Base-by-base conservation (phyloP, 2,329 filamentous ascomycete genomes). In the Lasiodiplodia hormozganensis region DNA sequence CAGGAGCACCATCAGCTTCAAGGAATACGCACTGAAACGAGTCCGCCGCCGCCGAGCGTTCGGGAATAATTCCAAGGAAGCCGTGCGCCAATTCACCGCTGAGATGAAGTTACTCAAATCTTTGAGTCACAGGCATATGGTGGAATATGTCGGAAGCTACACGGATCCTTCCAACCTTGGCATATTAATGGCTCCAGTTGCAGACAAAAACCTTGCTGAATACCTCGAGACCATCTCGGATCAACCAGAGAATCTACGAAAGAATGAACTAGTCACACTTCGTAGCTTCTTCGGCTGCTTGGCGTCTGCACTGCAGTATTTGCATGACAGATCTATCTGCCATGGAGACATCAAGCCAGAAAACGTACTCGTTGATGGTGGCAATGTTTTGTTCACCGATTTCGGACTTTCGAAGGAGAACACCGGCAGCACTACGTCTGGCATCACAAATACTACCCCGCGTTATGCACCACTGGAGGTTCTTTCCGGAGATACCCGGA, bases 201-300 rank as follows among this genome's bases (percentile, higher is more conserved):
- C 78, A 2, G 78, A 80, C 23, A 79, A 75, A 23, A 79, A 76
- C 23, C 74, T 80, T 21, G 71, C 75, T 8, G 69, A 75, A 52
- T 80, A 77, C 76, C 73, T 80, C 11, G 47, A 62, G 8, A 11
- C 18, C 10, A 5, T 60, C n/a, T 60, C 56, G 5, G 21, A n/a
- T 2, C 34, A 38, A 12, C n/a, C 5, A 28, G 21, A 23, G 4
- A n/a, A 28, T n/a, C 23, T 25, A 43, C 34, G 34, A 2, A 34
- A 2, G 7, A 34, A 34, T 34, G 7, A 12, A 10, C 6, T 16
- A 28, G 70, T 40, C 70, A 74, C 10, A 72, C 74, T 62, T 76
- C 75, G 71, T 77, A 64, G 38, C 31, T 70, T 80, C 76, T 76
- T 76, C 52, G 78, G 78, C 56, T 80, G 78, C 69, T 74, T 80